phyloP scores from a whole-genome alignment of 1,284 basidiomycete genomes.

The Leccinum holopus region DNA sequence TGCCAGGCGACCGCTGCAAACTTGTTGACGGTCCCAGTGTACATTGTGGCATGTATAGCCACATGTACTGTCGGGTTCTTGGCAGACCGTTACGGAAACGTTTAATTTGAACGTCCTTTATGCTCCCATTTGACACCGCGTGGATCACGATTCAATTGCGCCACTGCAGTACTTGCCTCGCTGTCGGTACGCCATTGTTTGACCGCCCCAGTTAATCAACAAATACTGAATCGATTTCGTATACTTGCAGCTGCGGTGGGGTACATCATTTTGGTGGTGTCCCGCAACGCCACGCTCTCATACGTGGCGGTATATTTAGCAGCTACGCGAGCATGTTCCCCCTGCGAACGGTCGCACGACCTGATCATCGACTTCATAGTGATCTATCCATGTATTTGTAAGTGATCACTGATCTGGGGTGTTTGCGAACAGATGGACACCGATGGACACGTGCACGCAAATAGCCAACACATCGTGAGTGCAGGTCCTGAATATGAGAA shows the following conservation, averaged over 20 bases:
- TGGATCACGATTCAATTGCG: not conserved
- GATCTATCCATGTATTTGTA: too few relatives aligned
- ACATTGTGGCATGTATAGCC: constrained; percentile 60
- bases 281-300: constrained; percentile 61
- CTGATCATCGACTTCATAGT: not conserved
- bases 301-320: constrained; percentile 72
- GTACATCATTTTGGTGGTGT: constrained; percentile 67
- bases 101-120: constrained; percentile 55
- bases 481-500: not conserved
- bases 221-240: constrained; percentile 7
- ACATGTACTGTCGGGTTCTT: constrained; percentile 63
- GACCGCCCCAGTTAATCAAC: not conserved
- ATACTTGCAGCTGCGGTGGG: constrained; percentile 43
- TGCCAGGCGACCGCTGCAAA: constrained; percentile 71
- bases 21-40: constrained; percentile 68
- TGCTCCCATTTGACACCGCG: not conserved
- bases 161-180: constrained; percentile 33
- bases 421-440: not conserved
- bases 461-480: constrained; percentile 63
- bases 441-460: not conserved
- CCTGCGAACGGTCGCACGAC: not conserved
- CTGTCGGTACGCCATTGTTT: constrained; percentile 36
- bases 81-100: constrained; percentile 57
- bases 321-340: constrained; percentile 44
- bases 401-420: not conserved